These are phyloP conservation scores for Lecanoromycetidae sp. DNA, from an alignment of 2,329 filamentous ascomycete genomes.

Conservation along the genomic window DNA sequence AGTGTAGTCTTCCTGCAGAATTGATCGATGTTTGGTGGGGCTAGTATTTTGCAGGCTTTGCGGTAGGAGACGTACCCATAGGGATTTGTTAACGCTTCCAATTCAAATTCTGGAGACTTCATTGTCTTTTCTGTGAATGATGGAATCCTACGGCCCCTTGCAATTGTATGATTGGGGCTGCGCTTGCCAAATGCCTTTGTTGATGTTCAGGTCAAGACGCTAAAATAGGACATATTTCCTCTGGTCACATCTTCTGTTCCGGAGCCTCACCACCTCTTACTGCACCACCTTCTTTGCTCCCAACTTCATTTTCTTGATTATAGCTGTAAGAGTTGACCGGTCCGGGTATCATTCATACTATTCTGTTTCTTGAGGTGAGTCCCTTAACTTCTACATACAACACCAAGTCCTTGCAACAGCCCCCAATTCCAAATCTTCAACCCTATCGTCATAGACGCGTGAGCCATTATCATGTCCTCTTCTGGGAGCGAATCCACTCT, in stretches of 20 bases:
- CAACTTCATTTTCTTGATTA: background rate
- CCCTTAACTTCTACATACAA: background rate
- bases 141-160: too few species aligned
- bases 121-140: too few species aligned
- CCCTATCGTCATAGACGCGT: background rate
- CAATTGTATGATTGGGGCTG: too few species aligned
- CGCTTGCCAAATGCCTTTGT: too few species aligned
- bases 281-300: background rate
- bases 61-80: too few species aligned
- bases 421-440: background rate
- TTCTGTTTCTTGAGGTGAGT: background rate
- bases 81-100: too few species aligned
- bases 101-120: too few species aligned
- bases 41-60: too few species aligned
- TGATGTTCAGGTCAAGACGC: too few species aligned
- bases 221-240: too few species aligned
- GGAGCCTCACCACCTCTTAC: background rate
- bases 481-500: background rate
- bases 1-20: too few species aligned
- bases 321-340: background rate
- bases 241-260: background rate
- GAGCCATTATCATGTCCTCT: background rate
- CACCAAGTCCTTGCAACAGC: background rate
- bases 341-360: background rate
- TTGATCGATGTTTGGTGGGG: too few species aligned